Base-by-base conservation (phyloP, 805 yeast species). In the Wickerhamomyces hampshirensis region DNA sequence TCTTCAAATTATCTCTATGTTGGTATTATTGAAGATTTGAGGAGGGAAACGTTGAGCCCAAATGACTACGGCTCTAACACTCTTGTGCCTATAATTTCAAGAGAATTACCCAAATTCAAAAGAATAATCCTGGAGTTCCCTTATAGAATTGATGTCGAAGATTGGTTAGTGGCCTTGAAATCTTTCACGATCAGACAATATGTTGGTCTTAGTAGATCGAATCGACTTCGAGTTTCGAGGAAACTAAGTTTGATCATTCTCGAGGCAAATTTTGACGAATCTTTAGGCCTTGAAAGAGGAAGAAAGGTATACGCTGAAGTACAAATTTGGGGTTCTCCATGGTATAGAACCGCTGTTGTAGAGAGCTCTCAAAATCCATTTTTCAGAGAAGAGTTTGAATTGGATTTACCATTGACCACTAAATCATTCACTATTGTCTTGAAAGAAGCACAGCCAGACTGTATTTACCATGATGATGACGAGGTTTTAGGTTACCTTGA, bases 321-420 rank as follows among this genome's bases (percentile, higher is more conserved):
- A 3, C 62, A 71, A 13, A 67, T 85, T 55, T 83, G 93, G 82
- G 79, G 75, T 14, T 67, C 75, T 31, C 76, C 82, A 1, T 83
- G 91, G 86, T 85, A 84, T 26, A 66, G 87, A 46, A 85, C 96
- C 0, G 80, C 88, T 2, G 65, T 75, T 6, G 80, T 80, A 0
- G 62, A 66, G 26, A 63, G 71, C 31, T 39, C 57, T 3, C 46
- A 56, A 0, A 68, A 69, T 37, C 89, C 95, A 1, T 85, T 85
- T 53, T 89, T 96, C 93, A 76, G 88, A 52, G 96, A 89, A 51
- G 75, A 69, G 30, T 83, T 84, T 51, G 61, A 70, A 2, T 62
- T 83, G n/a, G 75, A 78, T 34, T 62, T 80, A 28, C 81, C 84
- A 8, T 36, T 63, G 6, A 42, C 68, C 30, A 75, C 78, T 3